Conservation (phyloP, 2,329 filamentous ascomycete genomes). For the Aspergillus ibericus region DNA sequence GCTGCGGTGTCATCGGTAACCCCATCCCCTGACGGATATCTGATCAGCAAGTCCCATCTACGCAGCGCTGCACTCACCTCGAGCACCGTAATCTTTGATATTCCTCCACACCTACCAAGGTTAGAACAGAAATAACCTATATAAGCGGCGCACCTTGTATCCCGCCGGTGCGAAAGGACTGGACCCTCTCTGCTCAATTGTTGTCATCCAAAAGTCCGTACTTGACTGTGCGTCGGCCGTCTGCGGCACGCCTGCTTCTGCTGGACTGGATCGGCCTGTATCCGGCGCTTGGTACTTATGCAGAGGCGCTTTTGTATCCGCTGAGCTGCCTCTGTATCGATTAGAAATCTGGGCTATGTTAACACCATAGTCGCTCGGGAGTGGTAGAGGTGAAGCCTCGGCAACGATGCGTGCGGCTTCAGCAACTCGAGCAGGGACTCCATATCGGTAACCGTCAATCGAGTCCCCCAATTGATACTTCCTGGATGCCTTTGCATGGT, state of each 20-base stretch:
- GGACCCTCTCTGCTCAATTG: neutral
- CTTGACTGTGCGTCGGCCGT: neutral
- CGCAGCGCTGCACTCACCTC: neutral
- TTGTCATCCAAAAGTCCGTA: neutral
- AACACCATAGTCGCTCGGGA: neutral
- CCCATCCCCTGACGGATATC: neutral
- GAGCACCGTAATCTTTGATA: conserved; percentile 5
- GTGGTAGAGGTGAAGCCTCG: conserved; percentile 4
- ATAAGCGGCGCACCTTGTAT: neutral
- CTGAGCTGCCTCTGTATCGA: neutral
- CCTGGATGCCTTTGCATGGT: neutral
- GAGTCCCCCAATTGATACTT: neutral
- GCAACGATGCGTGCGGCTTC: conserved; percentile 15
- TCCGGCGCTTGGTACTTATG: neutral
- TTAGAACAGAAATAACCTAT: neutral
- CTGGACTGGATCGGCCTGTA: too few species aligned
- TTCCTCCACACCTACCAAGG: neutral
- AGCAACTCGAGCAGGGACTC: conserved; percentile 10
- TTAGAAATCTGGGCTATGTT: neutral
- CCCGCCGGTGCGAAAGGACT: neutral
- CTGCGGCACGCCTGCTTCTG: neutral
- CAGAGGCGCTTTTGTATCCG: neutral
- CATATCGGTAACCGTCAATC: conserved; percentile 1
- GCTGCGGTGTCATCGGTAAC: conserved; percentile 66
- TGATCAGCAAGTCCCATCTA: neutral